Base-by-base conservation (phyloP, 108 stramenopile genomes). In the Conticribra weissflogii region DNA sequence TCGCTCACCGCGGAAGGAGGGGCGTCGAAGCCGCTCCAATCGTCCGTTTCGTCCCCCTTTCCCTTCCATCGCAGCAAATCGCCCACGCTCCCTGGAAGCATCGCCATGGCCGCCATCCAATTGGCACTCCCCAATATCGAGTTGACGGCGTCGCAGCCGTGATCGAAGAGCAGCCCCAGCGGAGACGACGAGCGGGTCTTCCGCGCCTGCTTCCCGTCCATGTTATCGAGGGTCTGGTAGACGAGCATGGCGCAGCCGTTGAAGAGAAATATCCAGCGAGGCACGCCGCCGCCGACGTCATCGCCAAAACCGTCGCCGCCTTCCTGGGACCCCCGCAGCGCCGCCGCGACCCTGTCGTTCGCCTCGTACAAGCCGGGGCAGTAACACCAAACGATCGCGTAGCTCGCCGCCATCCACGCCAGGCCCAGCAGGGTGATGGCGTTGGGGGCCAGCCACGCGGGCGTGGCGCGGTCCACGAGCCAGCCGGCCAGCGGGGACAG, bases 191-290 rank as follows among this genome's bases (percentile, higher is more conserved):
- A 82, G 28, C 82, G 79, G 15, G 98, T 99, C 41, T 87, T 78
- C 36, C 97, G 81, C 3, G 97, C 96, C 76, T 99, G 98, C 68
- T 98, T 99, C 15, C 98, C 98, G 67, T 99, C 98, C 89, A 99
- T 97, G 60, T 96, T 97, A 71, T 99, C 98, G 18, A 99, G 79
- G 18, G 97, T 98, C 78, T 99, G 97, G 55, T 98, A 96, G 59
- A 96, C 88, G 52, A 98, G 85, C 81, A 98, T 81, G 28, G 88
- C 80, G n/a, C 75, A 69, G n/a, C 79, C 94, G 52, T 93, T 89
- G 36, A 82, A 79, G 16, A 96, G 51, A 67, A 96, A 96, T 21
- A 97, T 88, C 93, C 88, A 94, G 18, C 60, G 28, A 2, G 97
- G 97, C 8, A 92, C 66, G 23, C 21, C 28, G 44, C 71, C 63